Base-by-base conservation (phyloP, 2,329 filamentous ascomycete genomes). In the Sclerotinia minor region DNA sequence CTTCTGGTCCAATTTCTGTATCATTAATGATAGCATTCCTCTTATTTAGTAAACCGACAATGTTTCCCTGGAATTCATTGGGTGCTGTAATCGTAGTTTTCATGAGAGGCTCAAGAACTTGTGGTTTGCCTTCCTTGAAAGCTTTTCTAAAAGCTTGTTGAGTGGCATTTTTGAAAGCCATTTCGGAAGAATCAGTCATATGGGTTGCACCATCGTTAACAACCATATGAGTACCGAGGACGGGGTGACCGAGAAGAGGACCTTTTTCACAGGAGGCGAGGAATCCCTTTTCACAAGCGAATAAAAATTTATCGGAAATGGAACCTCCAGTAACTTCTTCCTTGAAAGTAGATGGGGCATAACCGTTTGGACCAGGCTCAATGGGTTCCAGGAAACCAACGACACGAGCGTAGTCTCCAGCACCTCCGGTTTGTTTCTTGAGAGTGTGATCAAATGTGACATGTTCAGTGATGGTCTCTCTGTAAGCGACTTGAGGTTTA, bases 81-180 rank as follows among this genome's bases (percentile, higher is more conserved):
- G 95, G 95, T 0, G 95, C 94, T 44, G 93, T 97, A 76, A 99
- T 93, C 70, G 93, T 94, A 0, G 93, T 97, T 85, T 97, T 98
- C 95, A 99, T 99, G 66, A 99, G 82, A 6, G 95, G 95, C 80
- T 99, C 95, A 47, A 99, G 87, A 13, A 99, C 89, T 75, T 92
- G 87, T 3, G 94, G 94, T 64, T 88, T 86, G 45, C 90, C 92
- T 17, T 91, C 87, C 69, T 85, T 83, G 82, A 99, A 98, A 24
- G 92, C 91, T 81, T 97, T 97, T 74, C 91, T 89, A 89, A 99
- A 99, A 35, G 95, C 95, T 83, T 97, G 92, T 79, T 97, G 92
- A 2, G 95, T 96, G 17, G 95, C 94, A 73, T 89, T 90, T 80
- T 91, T 96, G 87, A 99, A 99, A 17, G 95, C 89, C 84, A 94